These are phyloP conservation scores for Cyclotella baltica DNA, from an alignment of 108 stramenopile genomes.

Conservation along the genomic window DNA sequence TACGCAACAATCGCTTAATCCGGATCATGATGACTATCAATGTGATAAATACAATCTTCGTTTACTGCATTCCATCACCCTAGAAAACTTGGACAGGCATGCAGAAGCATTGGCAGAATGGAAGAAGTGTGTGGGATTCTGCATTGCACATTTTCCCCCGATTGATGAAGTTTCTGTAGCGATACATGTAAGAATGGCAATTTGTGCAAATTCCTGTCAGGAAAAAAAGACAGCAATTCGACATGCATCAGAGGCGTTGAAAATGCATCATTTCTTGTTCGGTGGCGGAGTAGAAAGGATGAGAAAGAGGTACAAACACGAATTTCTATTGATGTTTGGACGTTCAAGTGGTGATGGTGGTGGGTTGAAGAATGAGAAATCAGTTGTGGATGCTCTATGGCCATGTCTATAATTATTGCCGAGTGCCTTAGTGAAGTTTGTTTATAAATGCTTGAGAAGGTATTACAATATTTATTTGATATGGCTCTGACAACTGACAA, in stretches of 20 bases:
- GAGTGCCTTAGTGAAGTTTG: no score
- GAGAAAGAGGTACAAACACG: constrained; percentile 63
- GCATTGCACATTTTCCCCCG: constrained; percentile 63
- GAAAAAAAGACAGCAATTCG: constrained; percentile 44
- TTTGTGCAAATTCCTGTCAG: constrained; percentile 57
- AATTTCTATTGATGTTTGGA: constrained; percentile 41
- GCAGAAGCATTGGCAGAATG: constrained; percentile 61
- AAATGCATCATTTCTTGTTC: constrained; percentile 72
- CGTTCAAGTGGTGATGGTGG: neutral
- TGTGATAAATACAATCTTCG: constrained; percentile 76
- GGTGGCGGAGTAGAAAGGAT: constrained; percentile 71
- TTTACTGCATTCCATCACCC: constrained; percentile 74
- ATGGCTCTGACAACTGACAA: no score
- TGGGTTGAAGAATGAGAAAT: neutral
- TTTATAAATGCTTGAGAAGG: no score
- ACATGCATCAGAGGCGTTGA: constrained; percentile 64
- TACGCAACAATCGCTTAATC: constrained; percentile 35
- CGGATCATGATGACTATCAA: constrained; percentile 61
- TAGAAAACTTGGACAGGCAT: constrained; percentile 64
- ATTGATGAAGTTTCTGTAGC: constrained; percentile 72
- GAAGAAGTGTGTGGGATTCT: constrained; percentile 68
- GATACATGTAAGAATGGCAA: constrained; percentile 67
- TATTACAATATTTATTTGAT: no score
- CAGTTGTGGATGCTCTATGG: neutral
- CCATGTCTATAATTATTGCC: no score